Percentiles rank a stretch among this genome's conserved stretches.
phyloP scores from a whole-genome alignment of 805 yeast genomes.

The Huiozyma naganishii region DNA sequence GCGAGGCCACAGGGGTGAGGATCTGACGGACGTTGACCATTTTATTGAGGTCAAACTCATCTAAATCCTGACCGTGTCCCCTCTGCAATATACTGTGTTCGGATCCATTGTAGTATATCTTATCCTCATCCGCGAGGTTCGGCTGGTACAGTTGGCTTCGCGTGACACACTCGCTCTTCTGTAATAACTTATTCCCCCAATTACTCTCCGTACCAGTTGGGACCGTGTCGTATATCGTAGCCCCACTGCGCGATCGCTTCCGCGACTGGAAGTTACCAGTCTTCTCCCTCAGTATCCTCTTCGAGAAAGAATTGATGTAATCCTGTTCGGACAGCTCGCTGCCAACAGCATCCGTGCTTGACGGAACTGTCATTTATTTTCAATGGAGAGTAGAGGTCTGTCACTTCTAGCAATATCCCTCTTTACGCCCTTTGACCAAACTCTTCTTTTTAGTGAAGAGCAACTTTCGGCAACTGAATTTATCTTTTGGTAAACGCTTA shows the following conservation, averaged over 20 bases:
- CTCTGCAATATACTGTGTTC: slow-evolving; percentile 26
- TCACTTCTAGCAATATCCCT: no score
- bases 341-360: not conserved
- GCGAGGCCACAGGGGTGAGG: slow-evolving; percentile 69
- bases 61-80: slow-evolving; percentile 25
- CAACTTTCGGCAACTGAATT: no score
- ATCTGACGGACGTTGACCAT: slow-evolving; percentile 46
- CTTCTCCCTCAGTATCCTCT: slow-evolving; percentile 22
- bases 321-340: slow-evolving; percentile 5
- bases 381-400: no score
- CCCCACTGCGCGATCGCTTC: slow-evolving; percentile 22
- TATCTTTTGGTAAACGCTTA: no score
- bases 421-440: no score
- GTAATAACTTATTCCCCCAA: slow-evolving; percentile 48
- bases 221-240: slow-evolving; percentile 15
- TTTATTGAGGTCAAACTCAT: slow-evolving; percentile 35
- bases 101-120: slow-evolving; percentile 28
- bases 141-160: slow-evolving; percentile 31
- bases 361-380: no score
- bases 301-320: slow-evolving; percentile 16
- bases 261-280: slow-evolving; percentile 27
- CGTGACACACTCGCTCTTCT: slow-evolving; percentile 38
- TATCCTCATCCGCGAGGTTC: slow-evolving; percentile 21
- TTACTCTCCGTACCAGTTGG: slow-evolving; percentile 33
- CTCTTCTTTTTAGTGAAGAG: no score